These are phyloP conservation scores for Thalassiosira ordinaria DNA, from an alignment of 352 stramenopile species.

Conservation along the genomic window DNA sequence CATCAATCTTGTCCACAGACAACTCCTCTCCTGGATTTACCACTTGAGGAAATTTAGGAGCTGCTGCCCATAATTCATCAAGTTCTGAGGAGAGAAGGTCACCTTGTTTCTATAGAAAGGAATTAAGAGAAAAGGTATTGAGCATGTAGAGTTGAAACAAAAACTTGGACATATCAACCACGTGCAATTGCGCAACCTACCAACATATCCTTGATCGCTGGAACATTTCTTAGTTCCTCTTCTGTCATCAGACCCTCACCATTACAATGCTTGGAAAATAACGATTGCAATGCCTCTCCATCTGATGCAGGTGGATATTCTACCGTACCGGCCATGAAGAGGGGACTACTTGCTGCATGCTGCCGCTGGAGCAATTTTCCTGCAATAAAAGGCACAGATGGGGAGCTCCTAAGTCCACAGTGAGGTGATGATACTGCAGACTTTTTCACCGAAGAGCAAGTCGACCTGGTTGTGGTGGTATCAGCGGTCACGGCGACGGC, in stretches of 20 bases:
- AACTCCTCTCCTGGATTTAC: neutral
- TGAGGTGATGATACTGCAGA: too few species aligned
- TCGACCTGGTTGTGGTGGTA: too few species aligned
- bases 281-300: constrained; percentile 39
- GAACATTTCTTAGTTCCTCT: constrained; percentile 49
- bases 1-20: constrained; percentile 54
- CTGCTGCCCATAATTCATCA: constrained; percentile 66
- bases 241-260: constrained; percentile 63
- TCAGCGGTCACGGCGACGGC: too few species aligned
- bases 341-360: too few species aligned
- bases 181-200: constrained; percentile 56
- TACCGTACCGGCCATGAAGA: neutral
- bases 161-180: too few species aligned
- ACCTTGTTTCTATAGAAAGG: constrained; percentile 48
- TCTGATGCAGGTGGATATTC: constrained; percentile 25
- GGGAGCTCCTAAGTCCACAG: too few species aligned
- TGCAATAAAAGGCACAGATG: too few species aligned
- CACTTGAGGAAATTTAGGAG: constrained; percentile 53
- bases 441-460: too few species aligned
- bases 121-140: constrained; percentile 5
- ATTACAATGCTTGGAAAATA: constrained; percentile 73
- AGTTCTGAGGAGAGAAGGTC: constrained; percentile 73
- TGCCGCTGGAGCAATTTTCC: too few species aligned
- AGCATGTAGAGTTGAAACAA: too few species aligned
- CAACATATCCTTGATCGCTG: constrained; percentile 69